Base-by-base conservation (phyloP, 768 basidiomycete species). In the Rhodosporidiobolus odoratus region DNA sequence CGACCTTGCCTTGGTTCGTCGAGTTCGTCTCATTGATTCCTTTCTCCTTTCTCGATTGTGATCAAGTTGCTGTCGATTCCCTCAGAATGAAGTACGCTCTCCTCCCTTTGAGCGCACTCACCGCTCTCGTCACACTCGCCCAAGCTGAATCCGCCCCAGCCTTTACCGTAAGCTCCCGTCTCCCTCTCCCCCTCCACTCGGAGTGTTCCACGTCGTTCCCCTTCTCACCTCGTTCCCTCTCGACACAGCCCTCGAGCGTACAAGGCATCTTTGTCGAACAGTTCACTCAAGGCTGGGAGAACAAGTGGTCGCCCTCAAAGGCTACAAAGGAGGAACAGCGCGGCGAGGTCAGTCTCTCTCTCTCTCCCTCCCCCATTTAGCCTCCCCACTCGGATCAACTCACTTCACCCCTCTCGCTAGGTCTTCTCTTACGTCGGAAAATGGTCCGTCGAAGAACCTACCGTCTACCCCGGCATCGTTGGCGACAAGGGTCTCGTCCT, bases 301-400 rank as follows among this genome's bases (percentile, higher is more conserved):
- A 89, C 72, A 89, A 94, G 66, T 99, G 96, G 95, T 92, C 91
- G 60, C 88, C 94, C 45, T 97, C 94, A 8, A 89, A 92, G 79
- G 96, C 96, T 13, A 97, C 93, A 75, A 98, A 98, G 85, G 93
- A 95, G 86, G 95, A 92, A 59, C 91, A 91, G 65, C 91, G 92
- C 73, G 88, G 90, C 74, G 96, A 99, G 84, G 97, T 75, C 58
- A 41, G 53, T 58, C 56, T 32, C 35, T 21, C 34, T 30, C 45
- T 16, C 23, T 9, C 16, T 2, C n/a, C 8, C 34, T 25, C 47
- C n/a, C 53, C 40, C 25, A n/a, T 54, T 17, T 13, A 6, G 5
- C 38, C 41, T 16, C 2, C 16, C 38, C 54, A 12, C n/a, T 25
- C 37, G 9, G 2, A 34, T 2, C 4, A 7, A 6, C 52, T 19